Base-by-base conservation (phyloP, 2,329 filamentous ascomycete species). In the Botrytis deweyae region DNA sequence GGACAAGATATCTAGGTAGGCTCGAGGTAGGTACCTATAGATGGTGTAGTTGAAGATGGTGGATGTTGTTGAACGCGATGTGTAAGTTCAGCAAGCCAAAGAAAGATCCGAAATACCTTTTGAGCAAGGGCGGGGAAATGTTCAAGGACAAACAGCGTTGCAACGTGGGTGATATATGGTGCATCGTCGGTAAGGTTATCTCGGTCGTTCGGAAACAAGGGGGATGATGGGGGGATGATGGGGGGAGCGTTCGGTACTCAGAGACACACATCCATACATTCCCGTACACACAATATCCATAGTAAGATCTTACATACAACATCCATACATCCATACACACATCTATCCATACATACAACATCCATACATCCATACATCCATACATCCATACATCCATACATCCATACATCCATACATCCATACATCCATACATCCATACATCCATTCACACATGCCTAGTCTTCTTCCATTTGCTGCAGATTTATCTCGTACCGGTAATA, bases 171-270 rank as follows among this genome's bases (percentile, higher is more conserved):
- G 38, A 33, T 18, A 16, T n/a, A 33, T 40, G 33, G 59, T 65
- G 33, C 20, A 44, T 58, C n/a, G 14, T 66, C 40, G 29, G 33
- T 61, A 36, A 68, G 49, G 8, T 67, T 42, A 42, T 68, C 36
- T 72, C 71, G 63, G 63, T 61, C 71, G 29, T 72, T 68, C 71
- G 71, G 71, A 46, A 68, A 68, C 49, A 59, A 61, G 55, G 71
- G 44, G 52, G 25, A 29, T 18, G 52, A 58, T 29, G 52, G 52
- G n/a, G 33, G 29, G 22, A 67, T 18, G 52, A 58, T 29, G 52
- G 52, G n/a, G 33, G 29, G 14, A 67, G 33, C 64, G 52, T 44
- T 68, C 63, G 63, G 71, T 52, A 67, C 46, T 71, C 42, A n/a
- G 16, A 52, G 44, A 58, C 52, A 29, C n/a, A 18, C 36, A 59